Evolutionary conservation across 2,329 filamentous ascomycete species (phyloP).

Genomic region (Didymella exigua): DNA sequence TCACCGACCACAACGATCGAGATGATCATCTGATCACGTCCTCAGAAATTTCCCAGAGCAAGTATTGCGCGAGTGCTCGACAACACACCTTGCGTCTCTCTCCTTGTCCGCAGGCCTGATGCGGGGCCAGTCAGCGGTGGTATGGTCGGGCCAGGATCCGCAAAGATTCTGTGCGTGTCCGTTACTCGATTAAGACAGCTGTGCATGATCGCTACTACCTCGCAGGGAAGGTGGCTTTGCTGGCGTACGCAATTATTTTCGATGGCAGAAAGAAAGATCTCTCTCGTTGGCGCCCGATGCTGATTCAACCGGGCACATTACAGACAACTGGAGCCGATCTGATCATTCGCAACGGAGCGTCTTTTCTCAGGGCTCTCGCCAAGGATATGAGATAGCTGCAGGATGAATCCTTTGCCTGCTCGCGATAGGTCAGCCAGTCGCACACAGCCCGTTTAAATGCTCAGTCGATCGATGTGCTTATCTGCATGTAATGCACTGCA

Average conservation of each 20-base stretch:
- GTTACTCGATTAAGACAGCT: constrained; percentile 21
- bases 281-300: not conserved
- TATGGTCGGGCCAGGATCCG: constrained; percentile 16
- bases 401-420: not conserved
- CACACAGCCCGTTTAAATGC: constrained; percentile 6
- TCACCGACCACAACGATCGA: constrained; percentile 15
- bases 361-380: not conserved
- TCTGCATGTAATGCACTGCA: constrained; percentile 14
- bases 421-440: constrained; percentile 5
- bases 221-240: not conserved
- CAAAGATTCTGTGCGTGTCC: constrained; percentile 18
- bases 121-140: constrained; percentile 14
- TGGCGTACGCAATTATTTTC: constrained; percentile 7
- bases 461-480: constrained; percentile 13
- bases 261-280: not conserved
- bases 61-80: constrained; percentile 6
- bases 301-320: not conserved
- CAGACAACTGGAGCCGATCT: not conserved
- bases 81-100: constrained; percentile 20
- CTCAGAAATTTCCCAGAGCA: not conserved
- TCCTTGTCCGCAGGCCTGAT: constrained; percentile 7
- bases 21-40: constrained; percentile 6
- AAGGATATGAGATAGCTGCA: constrained; percentile 7
- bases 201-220: constrained; percentile 20
- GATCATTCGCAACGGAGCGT: not conserved